phyloP scores from a whole-genome alignment of 2,329 filamentous ascomycete genomes.

The Laburnicola sp. region DNA sequence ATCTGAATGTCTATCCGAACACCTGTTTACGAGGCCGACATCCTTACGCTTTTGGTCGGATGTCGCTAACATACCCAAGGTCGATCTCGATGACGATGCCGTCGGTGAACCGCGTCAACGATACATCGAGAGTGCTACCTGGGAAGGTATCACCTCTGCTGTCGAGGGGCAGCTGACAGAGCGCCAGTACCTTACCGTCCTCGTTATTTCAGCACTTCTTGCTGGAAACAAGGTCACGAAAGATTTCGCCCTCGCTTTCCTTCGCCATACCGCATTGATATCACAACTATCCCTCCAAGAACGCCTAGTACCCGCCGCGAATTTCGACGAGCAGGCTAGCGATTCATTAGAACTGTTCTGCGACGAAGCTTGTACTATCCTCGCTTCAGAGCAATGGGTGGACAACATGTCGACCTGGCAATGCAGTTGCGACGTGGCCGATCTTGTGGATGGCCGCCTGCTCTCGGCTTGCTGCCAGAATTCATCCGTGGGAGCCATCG shows the following conservation, averaged over 20 bases:
- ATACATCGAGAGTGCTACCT: slow-evolving; percentile 10
- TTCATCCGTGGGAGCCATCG: slow-evolving; percentile 19
- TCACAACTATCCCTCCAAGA: slow-evolving; percentile 48
- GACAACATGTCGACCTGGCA: slow-evolving; percentile 25
- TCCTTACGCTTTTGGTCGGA: too few relatives aligned
- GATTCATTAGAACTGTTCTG: slow-evolving; percentile 46
- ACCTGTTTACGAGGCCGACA: too few relatives aligned
- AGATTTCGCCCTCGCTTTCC: slow-evolving; percentile 44
- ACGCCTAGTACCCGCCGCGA: slow-evolving; percentile 37
- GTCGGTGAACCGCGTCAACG: slow-evolving; percentile 10
- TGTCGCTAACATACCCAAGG: background rate
- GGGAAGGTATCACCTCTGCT: slow-evolving; percentile 16
- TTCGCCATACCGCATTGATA: slow-evolving; percentile 50
- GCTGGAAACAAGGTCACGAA: slow-evolving; percentile 28
- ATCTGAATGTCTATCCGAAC: too few relatives aligned
- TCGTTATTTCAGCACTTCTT: slow-evolving; percentile 40
- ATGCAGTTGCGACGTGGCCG: slow-evolving; percentile 53
- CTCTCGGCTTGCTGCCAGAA: slow-evolving; percentile 33
- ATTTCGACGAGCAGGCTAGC: slow-evolving; percentile 38
- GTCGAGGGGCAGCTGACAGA: slow-evolving; percentile 33
- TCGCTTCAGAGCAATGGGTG: slow-evolving; percentile 46
- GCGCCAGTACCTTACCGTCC: slow-evolving; percentile 39
- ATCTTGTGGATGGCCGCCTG: slow-evolving; percentile 59
- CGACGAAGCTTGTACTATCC: slow-evolving; percentile 38
- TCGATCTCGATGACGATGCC: slow-evolving; percentile 7